phyloP scores from a whole-genome alignment of 2,329 filamentous ascomycete genomes.

The Neofusicoccum ribis region DNA sequence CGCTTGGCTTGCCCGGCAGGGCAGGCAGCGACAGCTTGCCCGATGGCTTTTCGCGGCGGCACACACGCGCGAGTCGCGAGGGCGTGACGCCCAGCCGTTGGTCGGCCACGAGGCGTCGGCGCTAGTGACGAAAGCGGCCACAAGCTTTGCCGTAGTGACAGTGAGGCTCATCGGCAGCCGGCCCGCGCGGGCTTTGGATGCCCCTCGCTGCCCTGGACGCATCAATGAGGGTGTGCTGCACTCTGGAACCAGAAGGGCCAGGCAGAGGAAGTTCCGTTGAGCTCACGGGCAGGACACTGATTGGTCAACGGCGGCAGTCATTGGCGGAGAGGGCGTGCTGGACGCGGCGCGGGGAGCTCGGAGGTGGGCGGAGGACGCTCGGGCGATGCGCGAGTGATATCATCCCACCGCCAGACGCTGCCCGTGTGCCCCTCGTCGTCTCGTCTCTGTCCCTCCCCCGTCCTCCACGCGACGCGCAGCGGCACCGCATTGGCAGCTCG shows the following conservation, averaged over 20 bases:
- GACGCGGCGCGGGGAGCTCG: neutral
- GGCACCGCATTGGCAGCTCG: neutral
- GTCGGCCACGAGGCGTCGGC: neutral
- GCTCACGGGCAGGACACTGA: neutral
- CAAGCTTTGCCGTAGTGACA: neutral
- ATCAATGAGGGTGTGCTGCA: neutral
- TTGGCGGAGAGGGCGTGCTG: neutral
- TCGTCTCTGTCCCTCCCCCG: neutral
- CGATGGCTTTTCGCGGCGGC: neutral
- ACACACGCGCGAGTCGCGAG: neutral
- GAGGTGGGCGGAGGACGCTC: conserved; percentile 10
- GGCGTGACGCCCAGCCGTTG: no score
- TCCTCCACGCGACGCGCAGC: neutral
- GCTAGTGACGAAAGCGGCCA: neutral
- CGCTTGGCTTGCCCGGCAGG: neutral
- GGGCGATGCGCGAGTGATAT: conserved; percentile 4
- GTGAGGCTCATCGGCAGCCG: conserved; percentile 10
- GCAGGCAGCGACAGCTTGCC: neutral
- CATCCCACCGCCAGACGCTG: neutral
- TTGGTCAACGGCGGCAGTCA: neutral
- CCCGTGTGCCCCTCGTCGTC: neutral
- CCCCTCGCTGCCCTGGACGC: neutral
- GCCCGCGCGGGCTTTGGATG: neutral
- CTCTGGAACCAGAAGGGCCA: neutral
- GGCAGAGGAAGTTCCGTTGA: neutral